Evolutionary conservation across 1,139 yeast species (phyloP).

Genomic region (Candida sp.): DNA sequence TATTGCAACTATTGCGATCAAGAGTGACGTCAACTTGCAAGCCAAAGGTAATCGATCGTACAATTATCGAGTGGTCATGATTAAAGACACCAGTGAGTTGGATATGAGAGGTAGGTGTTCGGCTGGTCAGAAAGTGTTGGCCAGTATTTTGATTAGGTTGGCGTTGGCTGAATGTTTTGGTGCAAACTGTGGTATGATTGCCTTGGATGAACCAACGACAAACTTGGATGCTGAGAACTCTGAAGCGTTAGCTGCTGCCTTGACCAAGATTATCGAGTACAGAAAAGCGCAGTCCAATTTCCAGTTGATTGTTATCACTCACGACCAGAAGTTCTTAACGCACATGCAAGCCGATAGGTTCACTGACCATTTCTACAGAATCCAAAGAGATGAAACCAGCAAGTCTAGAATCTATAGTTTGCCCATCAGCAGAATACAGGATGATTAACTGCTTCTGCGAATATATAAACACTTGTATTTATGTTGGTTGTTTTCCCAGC

Average conservation of each 20-base stretch:
- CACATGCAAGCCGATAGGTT: constrained; percentile 86
- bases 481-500: no score
- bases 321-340: constrained; percentile 88
- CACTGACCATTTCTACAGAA: constrained; percentile 88
- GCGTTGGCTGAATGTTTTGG: constrained; percentile 98
- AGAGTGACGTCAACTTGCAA: constrained; percentile 72
- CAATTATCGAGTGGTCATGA: constrained; percentile 95
- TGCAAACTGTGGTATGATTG: constrained; percentile 91
- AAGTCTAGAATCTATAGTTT: constrained; percentile 67
- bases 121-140: constrained; percentile 97
- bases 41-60: constrained; percentile 72
- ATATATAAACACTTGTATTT: no score
- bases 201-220: constrained; percentile 98
- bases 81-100: constrained; percentile 86
- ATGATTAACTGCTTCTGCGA: no score
- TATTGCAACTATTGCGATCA: constrained; percentile 87
- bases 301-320: constrained; percentile 94
- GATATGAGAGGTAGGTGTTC: constrained; percentile 99
- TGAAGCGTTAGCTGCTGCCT: constrained; percentile 83
- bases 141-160: constrained; percentile 87
- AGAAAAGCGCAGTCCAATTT: constrained; percentile 85
- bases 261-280: constrained; percentile 74
- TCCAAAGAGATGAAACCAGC: constrained; percentile 81
- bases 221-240: constrained; percentile 91
- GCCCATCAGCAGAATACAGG: constrained; percentile 45